phyloP scores from a whole-genome alignment of 2,329 filamentous ascomycete genomes.

The Laburnicola sp. region DNA sequence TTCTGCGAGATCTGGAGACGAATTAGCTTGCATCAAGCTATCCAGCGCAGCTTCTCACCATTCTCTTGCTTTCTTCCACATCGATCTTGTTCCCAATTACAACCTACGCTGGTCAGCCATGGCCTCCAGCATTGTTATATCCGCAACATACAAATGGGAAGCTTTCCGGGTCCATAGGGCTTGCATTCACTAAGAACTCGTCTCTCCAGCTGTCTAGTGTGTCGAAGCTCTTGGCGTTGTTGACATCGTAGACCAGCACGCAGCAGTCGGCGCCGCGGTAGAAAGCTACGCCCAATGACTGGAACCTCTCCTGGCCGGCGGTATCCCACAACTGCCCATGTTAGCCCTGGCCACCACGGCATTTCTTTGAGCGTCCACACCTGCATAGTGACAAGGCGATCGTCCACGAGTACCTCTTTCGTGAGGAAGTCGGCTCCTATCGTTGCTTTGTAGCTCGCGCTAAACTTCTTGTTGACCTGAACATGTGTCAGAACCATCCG shows the following conservation, averaged over 20 bases:
- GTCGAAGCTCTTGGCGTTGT: conserved; percentile 99
- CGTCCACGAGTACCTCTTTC: conserved; percentile 95
- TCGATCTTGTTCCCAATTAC: neutral
- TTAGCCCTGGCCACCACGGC: conserved; percentile 19
- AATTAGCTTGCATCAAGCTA: conserved; percentile 15
- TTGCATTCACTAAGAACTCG: conserved; percentile 97
- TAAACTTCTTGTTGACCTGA: conserved; percentile 99
- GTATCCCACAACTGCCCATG: conserved; percentile 86
- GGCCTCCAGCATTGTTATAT: conserved; percentile 83
- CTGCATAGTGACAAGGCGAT: conserved; percentile 98
- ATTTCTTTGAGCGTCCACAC: conserved; percentile 49
- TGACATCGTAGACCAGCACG: conserved; percentile 96
- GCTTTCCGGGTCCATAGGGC: conserved; percentile 91
- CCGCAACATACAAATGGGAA: conserved; percentile 97
- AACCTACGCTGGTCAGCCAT: neutral
- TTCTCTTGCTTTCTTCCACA: too few species aligned
- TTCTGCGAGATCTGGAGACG: conserved; percentile 78
- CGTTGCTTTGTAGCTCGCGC: conserved; percentile 98
- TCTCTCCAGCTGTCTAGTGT: conserved; percentile 98
- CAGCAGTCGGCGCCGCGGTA: conserved; percentile 98
- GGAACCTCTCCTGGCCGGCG: conserved; percentile 94
- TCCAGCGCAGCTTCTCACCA: too few species aligned
- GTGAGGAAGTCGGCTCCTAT: conserved; percentile 99
- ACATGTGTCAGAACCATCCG: conserved; percentile 5
- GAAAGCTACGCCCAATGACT: conserved; percentile 95